A percentile compares a stretch with the other conserved stretches of the same genome.
Evolutionary conservation across 306 rosid species (phyloP).

Genomic region (Lupinus albus): DNA sequence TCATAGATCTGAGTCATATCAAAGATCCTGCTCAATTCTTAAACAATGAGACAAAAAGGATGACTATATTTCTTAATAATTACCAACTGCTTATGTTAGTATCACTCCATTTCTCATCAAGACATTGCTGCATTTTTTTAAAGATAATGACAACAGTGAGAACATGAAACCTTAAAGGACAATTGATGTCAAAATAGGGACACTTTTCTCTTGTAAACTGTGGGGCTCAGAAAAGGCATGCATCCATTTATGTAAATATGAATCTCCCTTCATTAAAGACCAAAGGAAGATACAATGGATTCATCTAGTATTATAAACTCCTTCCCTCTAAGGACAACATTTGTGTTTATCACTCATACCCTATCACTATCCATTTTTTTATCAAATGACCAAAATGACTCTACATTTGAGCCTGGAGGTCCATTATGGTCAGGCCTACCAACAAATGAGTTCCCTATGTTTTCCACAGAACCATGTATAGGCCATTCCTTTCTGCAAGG

Average conservation of each 20-base stretch:
- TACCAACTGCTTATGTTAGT: slow-evolving; percentile 33
- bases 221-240: slow-evolving; percentile 46
- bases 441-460: slow-evolving; percentile 55
- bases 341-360: slow-evolving; percentile 51
- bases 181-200: slow-evolving; percentile 37
- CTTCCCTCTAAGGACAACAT: slow-evolving; percentile 58
- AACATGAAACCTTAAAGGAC: slow-evolving; percentile 38
- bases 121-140: slow-evolving; percentile 31
- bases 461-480: slow-evolving; percentile 40
- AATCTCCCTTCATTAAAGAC: slow-evolving; percentile 61
- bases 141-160: slow-evolving; percentile 35
- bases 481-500: no score
- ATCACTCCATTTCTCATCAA: slow-evolving; percentile 27
- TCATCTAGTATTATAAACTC: slow-evolving; percentile 58
- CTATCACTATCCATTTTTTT: slow-evolving; percentile 52
- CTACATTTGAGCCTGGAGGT: slow-evolving; percentile 72
- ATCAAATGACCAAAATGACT: slow-evolving; percentile 89
- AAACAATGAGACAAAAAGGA: slow-evolving; percentile 19
- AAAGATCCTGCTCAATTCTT: slow-evolving; percentile 29
- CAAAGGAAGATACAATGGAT: slow-evolving; percentile 82
- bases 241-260: slow-evolving; percentile 67
- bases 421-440: slow-evolving; percentile 58
- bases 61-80: slow-evolving; percentile 13
- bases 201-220: slow-evolving; percentile 39
- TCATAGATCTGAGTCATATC: background rate